Evolutionary conservation across 495 filamentous ascomycete species (phyloP), one percentile per base, ranked within the genome.

Genomic region (Lasiosphaeria hispida): DNA sequence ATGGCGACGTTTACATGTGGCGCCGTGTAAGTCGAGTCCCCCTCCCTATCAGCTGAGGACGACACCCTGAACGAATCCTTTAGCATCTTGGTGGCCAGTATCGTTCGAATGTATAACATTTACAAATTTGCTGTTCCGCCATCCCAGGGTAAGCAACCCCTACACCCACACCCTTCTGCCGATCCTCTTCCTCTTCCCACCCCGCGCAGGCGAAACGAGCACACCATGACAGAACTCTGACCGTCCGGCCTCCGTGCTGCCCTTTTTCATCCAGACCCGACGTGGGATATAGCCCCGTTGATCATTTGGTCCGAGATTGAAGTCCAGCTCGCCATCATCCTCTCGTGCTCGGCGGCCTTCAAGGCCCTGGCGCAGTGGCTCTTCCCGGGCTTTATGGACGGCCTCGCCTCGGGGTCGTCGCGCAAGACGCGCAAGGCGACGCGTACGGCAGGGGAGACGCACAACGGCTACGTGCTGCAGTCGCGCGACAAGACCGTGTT

Each of bases 1-100:
- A 57, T 49, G n/a, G 48, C 30, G 17, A 54, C 59, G 1, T 63
- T 63, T 40, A 33, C 44, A 19, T 48, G 58, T 58, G 70, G 70
- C 15, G 53, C 58, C 1, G 58, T 60, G 61, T 63, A 49, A 54
- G 61, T 57, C 17, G n/a, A 36, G 33, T 23, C 41, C 44, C 48
- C 7, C 19, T 14, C 33, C 7, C 14, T 40, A 9, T 49, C 3
- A 1, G 11, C 50, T 38, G 53, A 52, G 54, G 13, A 60, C 40
- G 10, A 60, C 53, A 23, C 40, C 7, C 48, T 54, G 14, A 58
- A 45, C 33, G 18, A 47, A 15, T 47, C 51, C 3, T 1, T 49
- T 9, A 63, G 61, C 33, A 59, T 63, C 37, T 37, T 59, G 19
- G 61, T 63, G 35, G 45, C 37, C 6, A 53, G 36, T 19, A 43